Conservation (phyloP, 805 yeast genomes). For the Spathaspora hagerdaliae region DNA sequence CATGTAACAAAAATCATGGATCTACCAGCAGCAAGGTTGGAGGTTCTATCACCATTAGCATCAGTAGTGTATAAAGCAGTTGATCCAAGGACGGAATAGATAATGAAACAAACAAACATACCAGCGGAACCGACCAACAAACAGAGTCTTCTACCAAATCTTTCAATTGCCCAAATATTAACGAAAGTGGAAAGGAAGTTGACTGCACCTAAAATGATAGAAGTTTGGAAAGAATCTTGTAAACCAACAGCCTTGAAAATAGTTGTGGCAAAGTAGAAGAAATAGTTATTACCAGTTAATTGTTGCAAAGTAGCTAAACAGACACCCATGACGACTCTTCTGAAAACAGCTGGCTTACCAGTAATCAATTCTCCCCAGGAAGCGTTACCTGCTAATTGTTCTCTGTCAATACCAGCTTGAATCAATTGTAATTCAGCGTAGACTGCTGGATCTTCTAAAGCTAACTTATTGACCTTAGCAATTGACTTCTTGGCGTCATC, state of each 20-base stretch:
- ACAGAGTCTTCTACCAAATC: slow-evolving; percentile 46
- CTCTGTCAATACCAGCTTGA: slow-evolving; percentile 60
- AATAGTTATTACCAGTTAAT: slow-evolving; percentile 58
- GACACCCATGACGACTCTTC: slow-evolving; percentile 55
- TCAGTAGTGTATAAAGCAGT: slow-evolving; percentile 41
- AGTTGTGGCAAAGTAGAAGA: slow-evolving; percentile 59
- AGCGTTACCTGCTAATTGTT: slow-evolving; percentile 59
- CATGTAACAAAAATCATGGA: slow-evolving; percentile 65
- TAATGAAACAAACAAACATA: slow-evolving; percentile 54
- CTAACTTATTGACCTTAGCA: slow-evolving; percentile 55
- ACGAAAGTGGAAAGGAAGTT: slow-evolving; percentile 54
- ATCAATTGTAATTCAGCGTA: slow-evolving; percentile 50
- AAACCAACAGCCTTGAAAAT: slow-evolving; percentile 51
- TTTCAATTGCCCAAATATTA: slow-evolving; percentile 48
- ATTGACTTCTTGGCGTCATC: slow-evolving; percentile 55
- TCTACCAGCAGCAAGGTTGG: slow-evolving; percentile 48
- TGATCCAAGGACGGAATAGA: slow-evolving; percentile 60
- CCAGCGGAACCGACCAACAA: slow-evolving; percentile 42
- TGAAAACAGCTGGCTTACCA: slow-evolving; percentile 60
- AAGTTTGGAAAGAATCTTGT: slow-evolving; percentile 51
- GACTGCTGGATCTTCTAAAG: slow-evolving; percentile 51
- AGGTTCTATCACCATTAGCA: slow-evolving; percentile 31
- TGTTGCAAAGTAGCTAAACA: slow-evolving; percentile 58
- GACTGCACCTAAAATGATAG: slow-evolving; percentile 51
- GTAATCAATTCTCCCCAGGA: slow-evolving; percentile 60